Evolutionary conservation across 2,329 filamentous ascomycete species (phyloP).

Genomic region (Phoma herbarum): DNA sequence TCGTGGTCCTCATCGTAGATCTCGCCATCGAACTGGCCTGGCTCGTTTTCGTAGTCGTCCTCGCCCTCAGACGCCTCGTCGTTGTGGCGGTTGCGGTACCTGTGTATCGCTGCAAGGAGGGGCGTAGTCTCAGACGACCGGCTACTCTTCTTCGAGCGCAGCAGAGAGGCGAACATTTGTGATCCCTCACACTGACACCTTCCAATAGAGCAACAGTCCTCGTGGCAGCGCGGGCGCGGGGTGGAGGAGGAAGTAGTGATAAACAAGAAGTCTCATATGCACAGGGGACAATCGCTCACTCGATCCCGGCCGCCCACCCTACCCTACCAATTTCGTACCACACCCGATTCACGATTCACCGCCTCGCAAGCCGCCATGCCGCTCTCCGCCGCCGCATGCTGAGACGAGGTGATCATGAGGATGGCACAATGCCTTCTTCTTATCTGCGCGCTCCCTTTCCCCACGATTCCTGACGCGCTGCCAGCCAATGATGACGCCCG

Average conservation of each 20-base stretch:
- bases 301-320: slow-evolving; percentile 11
- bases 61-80: slow-evolving; percentile 34
- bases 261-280: slow-evolving; percentile 16
- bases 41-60: slow-evolving; percentile 31
- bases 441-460: slow-evolving; percentile 23
- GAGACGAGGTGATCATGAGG: slow-evolving; percentile 25
- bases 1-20: slow-evolving; percentile 43
- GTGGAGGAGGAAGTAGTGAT: slow-evolving; percentile 7
- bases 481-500: slow-evolving; percentile 18
- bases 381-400: slow-evolving; percentile 21
- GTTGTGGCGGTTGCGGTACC: slow-evolving; percentile 40
- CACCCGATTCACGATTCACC: slow-evolving; percentile 20
- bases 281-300: slow-evolving; percentile 13
- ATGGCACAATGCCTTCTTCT: slow-evolving; percentile 21
- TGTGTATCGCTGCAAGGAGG: slow-evolving; percentile 44
- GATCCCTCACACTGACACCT: slow-evolving; percentile 25
- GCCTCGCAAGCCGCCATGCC: slow-evolving; percentile 20
- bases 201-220: slow-evolving; percentile 21
- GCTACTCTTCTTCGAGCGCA: slow-evolving; percentile 42
- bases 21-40: slow-evolving; percentile 40
- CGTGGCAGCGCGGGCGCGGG: slow-evolving; percentile 12
- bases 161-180: slow-evolving; percentile 52
- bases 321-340: slow-evolving; percentile 18
- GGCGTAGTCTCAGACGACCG: slow-evolving; percentile 46
- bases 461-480: slow-evolving; percentile 24